Conservation (phyloP, 306 rosid genomes). For the Citrullus amarus region DNA sequence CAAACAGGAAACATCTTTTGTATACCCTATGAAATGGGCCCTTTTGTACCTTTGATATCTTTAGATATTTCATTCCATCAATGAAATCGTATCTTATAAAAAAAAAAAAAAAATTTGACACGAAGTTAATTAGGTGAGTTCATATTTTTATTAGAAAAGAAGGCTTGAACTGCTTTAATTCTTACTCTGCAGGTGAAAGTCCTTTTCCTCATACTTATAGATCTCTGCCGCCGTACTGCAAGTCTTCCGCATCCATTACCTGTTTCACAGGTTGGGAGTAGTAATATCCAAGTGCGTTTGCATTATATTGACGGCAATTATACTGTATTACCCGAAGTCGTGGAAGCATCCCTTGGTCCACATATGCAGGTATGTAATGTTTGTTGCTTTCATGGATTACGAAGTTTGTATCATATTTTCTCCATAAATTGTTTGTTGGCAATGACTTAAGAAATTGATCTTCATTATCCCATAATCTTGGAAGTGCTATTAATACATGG, state of each 20-base stretch:
- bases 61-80: no score
- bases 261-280: conserved; percentile 84
- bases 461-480: neutral
- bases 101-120: neutral
- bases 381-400: neutral
- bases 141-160: neutral
- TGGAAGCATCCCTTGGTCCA: conserved; percentile 89
- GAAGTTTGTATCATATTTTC: neutral
- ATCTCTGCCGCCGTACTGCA: conserved; percentile 77
- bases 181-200: conserved; percentile 58
- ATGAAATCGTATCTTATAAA: no score
- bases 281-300: conserved; percentile 77
- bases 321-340: conserved; percentile 86
- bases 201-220: conserved; percentile 78
- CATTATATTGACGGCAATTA: conserved; percentile 93
- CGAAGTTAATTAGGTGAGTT: neutral
- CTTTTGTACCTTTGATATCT: no score
- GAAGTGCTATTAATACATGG: neutral
- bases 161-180: conserved; percentile 13
- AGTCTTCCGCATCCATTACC: conserved; percentile 69
- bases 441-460: neutral
- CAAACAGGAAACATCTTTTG: no score
- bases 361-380: conserved; percentile 68
- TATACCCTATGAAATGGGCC: no score
- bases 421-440: neutral